phyloP scores from a whole-genome alignment of 257 asterid species.

The Cinchona pubescens region DNA sequence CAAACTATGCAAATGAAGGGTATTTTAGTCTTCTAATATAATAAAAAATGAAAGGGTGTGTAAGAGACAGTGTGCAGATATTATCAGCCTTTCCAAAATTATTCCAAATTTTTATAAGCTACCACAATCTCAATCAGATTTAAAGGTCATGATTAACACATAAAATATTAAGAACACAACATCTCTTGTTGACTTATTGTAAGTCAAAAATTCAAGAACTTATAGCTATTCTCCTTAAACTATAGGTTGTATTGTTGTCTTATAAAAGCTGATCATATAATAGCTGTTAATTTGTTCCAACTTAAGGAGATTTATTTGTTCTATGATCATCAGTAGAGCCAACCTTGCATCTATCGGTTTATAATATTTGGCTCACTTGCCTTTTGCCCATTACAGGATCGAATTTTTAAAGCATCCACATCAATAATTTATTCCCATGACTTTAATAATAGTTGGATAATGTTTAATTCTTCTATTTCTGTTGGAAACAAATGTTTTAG shows the following conservation, averaged over 20 bases:
- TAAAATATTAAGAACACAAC: neutral
- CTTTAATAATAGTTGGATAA: neutral
- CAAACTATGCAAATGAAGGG: no score
- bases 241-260: neutral
- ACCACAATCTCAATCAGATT: no score
- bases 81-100: no score
- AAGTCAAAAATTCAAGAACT: neutral
- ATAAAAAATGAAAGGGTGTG: no score
- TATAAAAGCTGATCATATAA: neutral
- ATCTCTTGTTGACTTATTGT: neutral
- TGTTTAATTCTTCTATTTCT: neutral
- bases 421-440: neutral
- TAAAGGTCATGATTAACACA: neutral
- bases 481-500: no score
- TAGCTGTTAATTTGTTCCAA: neutral
- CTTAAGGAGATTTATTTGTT: neutral
- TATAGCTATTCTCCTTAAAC: no score
- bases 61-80: no score
- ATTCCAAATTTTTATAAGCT: no score
- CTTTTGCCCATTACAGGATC: slow-evolving; percentile 14
- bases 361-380: slow-evolving; percentile 5
- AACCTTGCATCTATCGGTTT: slow-evolving; percentile 14
- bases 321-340: slow-evolving; percentile 12
- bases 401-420: slow-evolving; percentile 5
- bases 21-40: no score